Percentiles rank a stretch among this genome's conserved stretches.
phyloP scores from a whole-genome alignment of 345 rosid genomes.

The Melastoma malabathricum region DNA sequence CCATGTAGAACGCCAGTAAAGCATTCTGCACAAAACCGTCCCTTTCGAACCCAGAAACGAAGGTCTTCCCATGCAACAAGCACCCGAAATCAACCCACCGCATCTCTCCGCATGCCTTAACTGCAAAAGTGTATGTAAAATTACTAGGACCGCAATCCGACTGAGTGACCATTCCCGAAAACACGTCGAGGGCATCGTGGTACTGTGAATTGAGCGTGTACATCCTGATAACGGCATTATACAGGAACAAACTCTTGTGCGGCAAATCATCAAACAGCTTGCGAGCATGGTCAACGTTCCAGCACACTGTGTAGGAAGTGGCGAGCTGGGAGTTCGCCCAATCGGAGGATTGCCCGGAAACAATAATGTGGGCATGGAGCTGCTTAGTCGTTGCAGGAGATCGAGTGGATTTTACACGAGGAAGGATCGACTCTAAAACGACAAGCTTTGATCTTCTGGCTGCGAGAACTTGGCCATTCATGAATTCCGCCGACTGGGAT shows the following conservation, averaged over 20 bases:
- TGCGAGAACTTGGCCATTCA: constrained; percentile 9
- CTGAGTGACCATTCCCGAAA: constrained; percentile 15
- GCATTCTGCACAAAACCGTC: constrained; percentile 38
- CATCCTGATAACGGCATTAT: constrained; percentile 38
- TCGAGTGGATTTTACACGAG: not conserved
- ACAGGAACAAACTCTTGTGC: constrained; percentile 25
- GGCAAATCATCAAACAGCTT: constrained; percentile 46
- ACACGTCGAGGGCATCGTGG: constrained; percentile 19
- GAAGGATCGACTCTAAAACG: not conserved
- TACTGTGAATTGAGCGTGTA: constrained; percentile 22
- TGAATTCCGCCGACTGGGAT: constrained; percentile 7
- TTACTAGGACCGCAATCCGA: constrained; percentile 20
- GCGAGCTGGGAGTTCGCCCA: constrained; percentile 14
- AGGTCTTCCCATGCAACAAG: constrained; percentile 29
- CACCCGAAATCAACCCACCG: constrained; percentile 25
- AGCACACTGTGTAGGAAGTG: not conserved
- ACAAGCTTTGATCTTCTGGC: too few relatives aligned
- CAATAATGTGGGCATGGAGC: constrained; percentile 10
- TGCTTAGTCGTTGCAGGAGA: constrained; percentile 5
- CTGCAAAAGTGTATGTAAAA: constrained; percentile 27
- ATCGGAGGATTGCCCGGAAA: constrained; percentile 3
- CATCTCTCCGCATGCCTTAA: constrained; percentile 39
- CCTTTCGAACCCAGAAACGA: constrained; percentile 15
- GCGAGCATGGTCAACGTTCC: constrained; percentile 23
- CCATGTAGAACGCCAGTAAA: constrained; percentile 35